Base-by-base conservation (phyloP, 2,329 filamentous ascomycete genomes). In the Trichoderma asperellum region DNA sequence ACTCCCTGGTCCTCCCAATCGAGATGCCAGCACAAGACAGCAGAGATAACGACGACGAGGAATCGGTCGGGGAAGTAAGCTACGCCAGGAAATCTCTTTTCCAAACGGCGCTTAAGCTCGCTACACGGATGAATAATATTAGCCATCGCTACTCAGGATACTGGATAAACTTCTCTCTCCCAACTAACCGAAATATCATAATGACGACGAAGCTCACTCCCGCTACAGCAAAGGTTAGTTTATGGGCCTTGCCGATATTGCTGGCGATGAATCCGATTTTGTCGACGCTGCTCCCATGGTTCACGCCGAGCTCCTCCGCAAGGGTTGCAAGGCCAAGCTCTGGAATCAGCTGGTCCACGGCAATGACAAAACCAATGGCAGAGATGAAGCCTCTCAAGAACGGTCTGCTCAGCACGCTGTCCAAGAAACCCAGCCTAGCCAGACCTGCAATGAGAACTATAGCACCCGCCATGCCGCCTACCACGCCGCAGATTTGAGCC, bases 371-470 rank as follows among this genome's bases (percentile, higher is more conserved):
- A 60, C 96, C 96, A 77, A 99, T 96, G 62, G 96, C 96, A 69
- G 93, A 97, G 80, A 99, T 97, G 81, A 99, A 99, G 0, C 96
- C 96, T 70, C 96, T 87, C 68, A 98, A 81, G 75, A 99, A 98
- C 0, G 96, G 96, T 40, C 93, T 87, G 74, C 94, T 97, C 43
- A 99, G 85, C 12, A 99, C 94, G 75, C 93, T 97, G 77, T 99
- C 96, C 71, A 99, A 81, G 75, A 98, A 99, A 0, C 96, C 96
- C 4, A 99, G 83, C 16, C 96, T 87, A 29, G 92, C 92, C 32
- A 97, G 78, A 0, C 96, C 96, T 16, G 94, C 93, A 60, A 93
- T 84, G n/a, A 98, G 86, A 56, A 98, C 95, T 74, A 94, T 93
- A 1, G 91, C 90, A 5, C 95, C 96, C 0, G 95, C 91, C 79